phyloP scores from a whole-genome alignment of 2,329 filamentous ascomycete species.

The Fusarium virguliforme region DNA sequence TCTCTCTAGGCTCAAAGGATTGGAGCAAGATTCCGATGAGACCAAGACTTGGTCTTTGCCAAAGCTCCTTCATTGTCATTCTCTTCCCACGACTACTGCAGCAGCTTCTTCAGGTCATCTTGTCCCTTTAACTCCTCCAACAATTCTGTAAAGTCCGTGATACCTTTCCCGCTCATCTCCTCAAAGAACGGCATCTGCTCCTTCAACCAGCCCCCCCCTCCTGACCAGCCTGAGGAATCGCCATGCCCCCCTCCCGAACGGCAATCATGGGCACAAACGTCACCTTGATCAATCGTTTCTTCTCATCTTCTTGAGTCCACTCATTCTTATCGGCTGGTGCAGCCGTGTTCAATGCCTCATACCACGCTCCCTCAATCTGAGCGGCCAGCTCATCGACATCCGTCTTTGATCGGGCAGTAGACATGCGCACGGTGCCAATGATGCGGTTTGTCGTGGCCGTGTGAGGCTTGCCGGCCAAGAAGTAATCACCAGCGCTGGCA shows the following conservation, averaged over 20 bases:
- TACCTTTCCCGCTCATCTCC: slow-evolving; percentile 29
- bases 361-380: slow-evolving; percentile 35
- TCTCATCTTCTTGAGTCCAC: slow-evolving; percentile 21
- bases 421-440: slow-evolving; percentile 37
- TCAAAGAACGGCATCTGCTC: slow-evolving; percentile 33
- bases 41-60: too few relatives aligned
- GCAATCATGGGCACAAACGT: slow-evolving; percentile 38
- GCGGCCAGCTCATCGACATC: slow-evolving; percentile 36
- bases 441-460: slow-evolving; percentile 31
- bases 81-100: neutral
- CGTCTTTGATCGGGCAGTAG: slow-evolving; percentile 17
- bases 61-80: too few relatives aligned
- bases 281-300: slow-evolving; percentile 31
- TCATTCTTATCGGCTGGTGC: neutral
- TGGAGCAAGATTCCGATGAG: too few relatives aligned
- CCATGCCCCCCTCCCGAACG: slow-evolving; percentile 41
- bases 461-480: slow-evolving; percentile 31
- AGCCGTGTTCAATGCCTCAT: slow-evolving; percentile 4
- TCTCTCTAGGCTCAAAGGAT: too few relatives aligned
- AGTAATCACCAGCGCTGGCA: slow-evolving; percentile 20
- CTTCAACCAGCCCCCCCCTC: slow-evolving; percentile 36
- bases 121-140: slow-evolving; percentile 5
- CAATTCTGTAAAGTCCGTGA: slow-evolving; percentile 27
- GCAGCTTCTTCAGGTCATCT: slow-evolving; percentile 47
- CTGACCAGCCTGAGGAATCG: slow-evolving; percentile 39